Evolutionary conservation across 2,329 filamentous ascomycete genomes (phyloP), one percentile per base, ranked within the genome.

Genomic region (Claviceps humidiphila): DNA sequence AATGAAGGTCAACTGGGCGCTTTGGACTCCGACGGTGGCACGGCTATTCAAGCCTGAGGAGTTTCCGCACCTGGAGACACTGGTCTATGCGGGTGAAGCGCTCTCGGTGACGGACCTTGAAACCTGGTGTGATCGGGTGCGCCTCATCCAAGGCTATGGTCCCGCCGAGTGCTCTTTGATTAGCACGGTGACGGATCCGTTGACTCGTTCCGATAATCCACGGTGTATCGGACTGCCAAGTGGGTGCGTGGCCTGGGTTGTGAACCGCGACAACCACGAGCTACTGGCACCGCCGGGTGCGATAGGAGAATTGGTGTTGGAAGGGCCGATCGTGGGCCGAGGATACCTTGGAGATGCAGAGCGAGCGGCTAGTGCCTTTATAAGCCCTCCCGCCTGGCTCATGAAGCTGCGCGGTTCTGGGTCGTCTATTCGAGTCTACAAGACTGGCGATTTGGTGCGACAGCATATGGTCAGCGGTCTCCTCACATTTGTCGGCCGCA

Each of bases 161-260:
- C 59, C 58, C 5, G 59, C 59, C 2, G 59, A 61, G 47, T 58
- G 58, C 45, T 50, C 51, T 1, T 50, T 57, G 11, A 46, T 58
- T 13, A 58, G 58, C 8, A 57, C 56, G 2, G 47, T 58, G 39
- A 38, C 46, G 11, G 57, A 59, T 37, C 41, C 47, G 6, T 7
- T 58, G 13, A 45, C 16, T 4, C 2, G 17, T 4, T 54, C 40
- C 22, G 22, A 47, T 4, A 56, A 59, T 41, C 56, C 56, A 5
- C 51, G 55, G 4, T 54, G 53, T 22, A 55, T 59, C 30, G 57
- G 57, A 26, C 26, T 39, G 47, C 50, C 57, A 5, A 55, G 50
- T 45, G 56, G 57, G 39, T 55, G 51, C 9, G 56, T 54, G 17
- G 56, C 54, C 11, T 58, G 54, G 43, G 42, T 58, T 17, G 51